These are phyloP conservation scores for Otatea glauca DNA, from an alignment of 176 grass and related monocot genomes.

Conservation along the genomic window DNA sequence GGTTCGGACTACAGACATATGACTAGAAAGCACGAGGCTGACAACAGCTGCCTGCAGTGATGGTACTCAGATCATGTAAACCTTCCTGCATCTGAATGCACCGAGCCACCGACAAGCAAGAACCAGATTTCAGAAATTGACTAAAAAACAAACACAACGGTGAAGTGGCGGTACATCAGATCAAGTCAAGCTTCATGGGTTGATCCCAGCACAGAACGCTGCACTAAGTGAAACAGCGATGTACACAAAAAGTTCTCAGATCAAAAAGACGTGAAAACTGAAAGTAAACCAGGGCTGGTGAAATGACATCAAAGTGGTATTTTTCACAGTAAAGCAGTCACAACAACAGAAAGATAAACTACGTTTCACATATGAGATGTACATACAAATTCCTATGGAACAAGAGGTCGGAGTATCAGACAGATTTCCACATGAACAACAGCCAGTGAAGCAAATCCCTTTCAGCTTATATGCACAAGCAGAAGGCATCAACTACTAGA, in stretches of 20 bases:
- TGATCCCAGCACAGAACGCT: constrained; percentile 1
- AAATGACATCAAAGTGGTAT: background rate
- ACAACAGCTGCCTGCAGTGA: background rate
- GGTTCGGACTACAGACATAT: background rate
- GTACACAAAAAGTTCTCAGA: background rate
- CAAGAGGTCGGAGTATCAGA: background rate
- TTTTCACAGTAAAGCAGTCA: background rate
- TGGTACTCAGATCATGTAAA: background rate
- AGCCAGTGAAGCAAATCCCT: background rate
- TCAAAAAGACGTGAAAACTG: background rate
- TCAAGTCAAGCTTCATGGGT: background rate
- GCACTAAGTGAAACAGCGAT: background rate
- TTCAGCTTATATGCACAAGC: background rate
- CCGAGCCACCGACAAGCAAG: background rate
- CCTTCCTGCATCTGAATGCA: background rate
- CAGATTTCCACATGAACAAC: background rate
- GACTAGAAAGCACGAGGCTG: background rate
- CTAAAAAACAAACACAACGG: background rate
- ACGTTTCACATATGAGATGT: background rate
- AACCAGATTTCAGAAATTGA: background rate
- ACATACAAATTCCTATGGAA: too few species aligned
- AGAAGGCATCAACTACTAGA: background rate
- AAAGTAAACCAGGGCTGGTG: background rate
- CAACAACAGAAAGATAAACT: background rate
- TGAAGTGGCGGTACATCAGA: background rate